A percentile compares a stretch with the other conserved stretches of the same genome.
These are phyloP conservation scores for Aspergillus diversus DNA, from an alignment of 495 filamentous ascomycete species.

Conservation along the genomic window DNA sequence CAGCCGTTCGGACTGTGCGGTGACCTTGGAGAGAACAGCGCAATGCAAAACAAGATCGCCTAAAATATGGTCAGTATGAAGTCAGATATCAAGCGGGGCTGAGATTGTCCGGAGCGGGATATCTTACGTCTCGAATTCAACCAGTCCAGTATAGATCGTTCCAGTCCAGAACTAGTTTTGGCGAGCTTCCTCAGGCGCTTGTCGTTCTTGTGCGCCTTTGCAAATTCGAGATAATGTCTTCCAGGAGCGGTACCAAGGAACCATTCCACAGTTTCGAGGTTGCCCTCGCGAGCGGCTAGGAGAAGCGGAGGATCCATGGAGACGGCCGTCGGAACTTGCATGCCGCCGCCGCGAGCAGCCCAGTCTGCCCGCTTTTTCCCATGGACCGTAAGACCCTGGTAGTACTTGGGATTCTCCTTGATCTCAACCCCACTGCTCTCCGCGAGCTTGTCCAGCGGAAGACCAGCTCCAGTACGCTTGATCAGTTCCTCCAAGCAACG, in stretches of 20 bases:
- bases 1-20: constrained; percentile 50
- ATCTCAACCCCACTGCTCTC: constrained; percentile 58
- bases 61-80: constrained; percentile 27
- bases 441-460: constrained; percentile 66
- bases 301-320: constrained; percentile 57
- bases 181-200: constrained; percentile 57
- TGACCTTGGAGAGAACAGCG: constrained; percentile 54
- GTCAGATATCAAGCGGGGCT: background rate
- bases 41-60: constrained; percentile 68
- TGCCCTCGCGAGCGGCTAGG: constrained; percentile 57
- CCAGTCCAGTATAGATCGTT: constrained; percentile 63
- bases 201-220: constrained; percentile 58
- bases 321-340: constrained; percentile 21
- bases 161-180: constrained; percentile 57
- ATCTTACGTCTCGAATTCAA: constrained; percentile 54
- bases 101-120: background rate
- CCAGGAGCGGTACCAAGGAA: constrained; percentile 67
- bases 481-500: constrained; percentile 54
- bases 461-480: constrained; percentile 59
- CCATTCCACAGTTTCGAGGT: constrained; percentile 66
- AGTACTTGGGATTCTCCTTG: constrained; percentile 64
- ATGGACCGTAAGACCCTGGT: constrained; percentile 72
- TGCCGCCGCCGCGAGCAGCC: constrained; percentile 58
- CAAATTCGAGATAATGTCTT: constrained; percentile 65
- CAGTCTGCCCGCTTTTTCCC: constrained; percentile 70